These are phyloP conservation scores for Fusarium circinatum DNA, from an alignment of 2,329 filamentous ascomycete genomes.

Conservation along the genomic window DNA sequence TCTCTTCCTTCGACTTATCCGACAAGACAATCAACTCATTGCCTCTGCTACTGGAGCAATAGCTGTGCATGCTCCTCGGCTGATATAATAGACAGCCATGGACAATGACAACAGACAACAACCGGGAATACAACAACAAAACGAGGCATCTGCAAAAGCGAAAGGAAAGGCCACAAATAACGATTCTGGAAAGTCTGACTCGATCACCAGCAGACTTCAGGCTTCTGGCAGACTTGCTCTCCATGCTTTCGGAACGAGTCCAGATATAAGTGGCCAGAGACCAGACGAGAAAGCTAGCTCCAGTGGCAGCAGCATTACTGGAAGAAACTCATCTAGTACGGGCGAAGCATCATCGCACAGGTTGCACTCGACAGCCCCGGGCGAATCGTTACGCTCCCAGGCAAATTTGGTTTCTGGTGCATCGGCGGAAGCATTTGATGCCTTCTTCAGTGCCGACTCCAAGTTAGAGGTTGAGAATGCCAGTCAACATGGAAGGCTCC, in stretches of 20 bases:
- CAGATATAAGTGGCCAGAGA: constrained; percentile 23
- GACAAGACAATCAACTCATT: neutral
- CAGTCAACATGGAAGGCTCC: neutral
- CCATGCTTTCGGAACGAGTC: constrained; percentile 38
- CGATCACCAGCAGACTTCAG: constrained; percentile 41
- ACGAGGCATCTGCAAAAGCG: constrained; percentile 1
- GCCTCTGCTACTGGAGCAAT: neutral
- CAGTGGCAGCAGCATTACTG: constrained; percentile 22
- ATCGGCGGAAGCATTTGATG: constrained; percentile 47
- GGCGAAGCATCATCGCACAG: constrained; percentile 40
- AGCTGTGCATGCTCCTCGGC: neutral
- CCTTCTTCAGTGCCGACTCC: constrained; percentile 33
- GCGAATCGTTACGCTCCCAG: constrained; percentile 32
- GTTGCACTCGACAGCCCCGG: constrained; percentile 17
- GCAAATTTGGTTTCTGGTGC: constrained; percentile 39
- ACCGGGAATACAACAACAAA: neutral
- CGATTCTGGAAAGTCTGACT: constrained; percentile 11
- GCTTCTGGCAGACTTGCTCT: constrained; percentile 44
- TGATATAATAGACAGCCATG: constrained; percentile 13
- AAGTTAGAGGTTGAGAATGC: constrained; percentile 15
- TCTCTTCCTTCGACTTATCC: neutral
- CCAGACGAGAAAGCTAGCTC: constrained; percentile 36
- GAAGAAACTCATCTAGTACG: constrained; percentile 18
- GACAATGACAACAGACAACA: constrained; percentile 11
- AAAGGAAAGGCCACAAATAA: constrained; percentile 37